Conservation (phyloP, 202 grass and related monocot species). For the Miscanthus sacchariflorus region DNA sequence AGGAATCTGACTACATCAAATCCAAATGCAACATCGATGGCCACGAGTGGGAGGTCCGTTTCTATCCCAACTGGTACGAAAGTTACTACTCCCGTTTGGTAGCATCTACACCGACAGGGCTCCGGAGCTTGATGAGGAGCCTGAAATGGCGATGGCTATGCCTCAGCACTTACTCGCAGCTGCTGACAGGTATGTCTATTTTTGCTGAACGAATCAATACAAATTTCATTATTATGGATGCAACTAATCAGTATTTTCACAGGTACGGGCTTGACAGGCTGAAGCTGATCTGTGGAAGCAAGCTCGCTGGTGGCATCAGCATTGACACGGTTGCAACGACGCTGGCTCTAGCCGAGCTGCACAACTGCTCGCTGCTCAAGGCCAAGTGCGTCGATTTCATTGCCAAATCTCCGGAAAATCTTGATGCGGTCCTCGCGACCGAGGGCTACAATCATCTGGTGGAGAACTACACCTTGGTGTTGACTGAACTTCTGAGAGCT, state of each 20-base stretch:
- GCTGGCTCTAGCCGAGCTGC: conserved; percentile 41
- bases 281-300: conserved; percentile 37
- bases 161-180: conserved; percentile 26
- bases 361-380: conserved; percentile 44
- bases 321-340: not conserved
- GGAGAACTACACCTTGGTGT: not conserved
- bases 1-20: no score
- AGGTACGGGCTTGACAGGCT: conserved; percentile 45
- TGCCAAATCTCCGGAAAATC: not conserved
- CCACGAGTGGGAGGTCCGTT: no score
- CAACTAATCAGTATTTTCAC: no score
- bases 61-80: no score
- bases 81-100: no score
- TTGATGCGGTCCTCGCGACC: not conserved
- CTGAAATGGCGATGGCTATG: not conserved
- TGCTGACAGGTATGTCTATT: conserved; percentile 2
- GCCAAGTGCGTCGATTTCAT: conserved; percentile 45
- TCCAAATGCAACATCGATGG: no score
- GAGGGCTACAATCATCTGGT: conserved; percentile 28
- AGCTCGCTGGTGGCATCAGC: not conserved
- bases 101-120: not conserved
- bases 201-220: no score
- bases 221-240: no score
- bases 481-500: conserved; percentile 15
- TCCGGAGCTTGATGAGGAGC: not conserved